These are phyloP conservation scores for Xylaria sp. DNA, from an alignment of 2,329 filamentous ascomycete species.

Conservation along the genomic window DNA sequence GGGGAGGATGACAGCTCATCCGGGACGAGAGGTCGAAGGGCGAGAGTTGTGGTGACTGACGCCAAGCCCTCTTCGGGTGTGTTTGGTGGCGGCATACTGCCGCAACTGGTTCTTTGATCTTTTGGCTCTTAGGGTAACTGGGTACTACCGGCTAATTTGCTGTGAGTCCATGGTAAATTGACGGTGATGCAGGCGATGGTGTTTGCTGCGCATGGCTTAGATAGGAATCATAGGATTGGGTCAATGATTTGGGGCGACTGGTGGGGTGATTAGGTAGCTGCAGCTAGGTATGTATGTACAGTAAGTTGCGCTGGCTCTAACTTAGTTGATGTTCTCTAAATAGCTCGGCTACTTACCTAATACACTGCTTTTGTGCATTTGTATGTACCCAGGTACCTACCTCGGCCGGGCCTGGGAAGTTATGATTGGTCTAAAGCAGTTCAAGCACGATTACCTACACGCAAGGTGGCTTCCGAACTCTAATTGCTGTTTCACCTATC, in stretches of 20 bases:
- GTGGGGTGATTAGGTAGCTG: neutral
- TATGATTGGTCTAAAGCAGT: too few species aligned
- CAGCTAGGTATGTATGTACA: neutral
- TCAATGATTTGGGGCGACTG: neutral
- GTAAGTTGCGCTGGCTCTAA: neutral
- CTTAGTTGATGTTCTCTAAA: neutral
- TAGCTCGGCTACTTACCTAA: neutral
- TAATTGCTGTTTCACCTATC: conserved; percentile 35
- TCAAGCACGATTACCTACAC: neutral
- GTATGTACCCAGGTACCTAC: too few species aligned
- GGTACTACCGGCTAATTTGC: conserved; percentile 18
- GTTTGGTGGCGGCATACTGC: conserved; percentile 52
- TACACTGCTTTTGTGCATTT: neutral
- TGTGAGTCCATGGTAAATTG: conserved; percentile 30
- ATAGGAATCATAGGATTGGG: neutral
- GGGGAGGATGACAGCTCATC: conserved; percentile 35
- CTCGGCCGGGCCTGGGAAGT: too few species aligned
- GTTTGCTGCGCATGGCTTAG: conserved; percentile 13
- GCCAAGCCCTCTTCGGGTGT: conserved; percentile 51
- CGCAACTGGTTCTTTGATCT: conserved; percentile 1
- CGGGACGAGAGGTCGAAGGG: conserved; percentile 43
- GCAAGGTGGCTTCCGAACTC: conserved; percentile 19
- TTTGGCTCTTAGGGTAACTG: conserved; percentile 18
- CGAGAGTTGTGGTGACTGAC: conserved; percentile 42
- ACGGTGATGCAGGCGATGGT: neutral